Percentiles rank a stretch among this genome's conserved stretches.
Evolutionary conservation across 2,329 filamentous ascomycete species (phyloP).

Genomic region (Aspergillus neoniger): DNA sequence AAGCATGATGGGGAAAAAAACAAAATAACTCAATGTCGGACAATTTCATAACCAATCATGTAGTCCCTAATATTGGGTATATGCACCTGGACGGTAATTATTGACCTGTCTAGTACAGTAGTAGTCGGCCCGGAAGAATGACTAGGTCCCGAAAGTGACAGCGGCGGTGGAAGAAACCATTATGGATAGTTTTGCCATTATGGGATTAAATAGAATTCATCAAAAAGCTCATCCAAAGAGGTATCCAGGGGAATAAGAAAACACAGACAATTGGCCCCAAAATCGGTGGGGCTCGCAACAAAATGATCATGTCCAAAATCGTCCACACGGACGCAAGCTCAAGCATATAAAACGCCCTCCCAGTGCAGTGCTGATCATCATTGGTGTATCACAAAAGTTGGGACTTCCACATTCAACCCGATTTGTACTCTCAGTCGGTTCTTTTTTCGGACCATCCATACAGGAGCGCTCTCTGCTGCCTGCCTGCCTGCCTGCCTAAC

Average conservation of each 20-base stretch:
- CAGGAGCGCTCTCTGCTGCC: conserved; percentile 1
- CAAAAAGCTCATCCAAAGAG: conserved; percentile 15
- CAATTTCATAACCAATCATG: not conserved
- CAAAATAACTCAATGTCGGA: not conserved
- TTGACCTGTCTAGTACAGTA: not conserved
- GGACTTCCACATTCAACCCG: not conserved
- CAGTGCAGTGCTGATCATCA: conserved; percentile 19
- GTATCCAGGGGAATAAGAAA: conserved; percentile 18
- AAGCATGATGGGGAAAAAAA: not conserved
- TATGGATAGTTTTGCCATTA: conserved; percentile 8
- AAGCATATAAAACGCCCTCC: conserved; percentile 18
- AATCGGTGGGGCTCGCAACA: not conserved
- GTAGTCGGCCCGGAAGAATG: not conserved
- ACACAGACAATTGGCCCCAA: conserved; percentile 8
- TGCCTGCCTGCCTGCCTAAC: not conserved
- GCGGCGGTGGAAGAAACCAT: not conserved
- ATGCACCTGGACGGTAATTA: not conserved
- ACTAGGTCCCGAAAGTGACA: not conserved
- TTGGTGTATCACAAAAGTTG: conserved; percentile 1
- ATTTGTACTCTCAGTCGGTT: conserved; percentile 1
- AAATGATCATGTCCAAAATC: conserved; percentile 7
- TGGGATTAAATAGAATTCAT: conserved; percentile 14
- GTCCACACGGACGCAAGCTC: conserved; percentile 7
- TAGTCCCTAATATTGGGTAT: not conserved
- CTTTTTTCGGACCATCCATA: conserved; percentile 7